Evolutionary conservation across 1,284 basidiomycete species (phyloP).

Genomic region (Fistulinella cinereoalba): DNA sequence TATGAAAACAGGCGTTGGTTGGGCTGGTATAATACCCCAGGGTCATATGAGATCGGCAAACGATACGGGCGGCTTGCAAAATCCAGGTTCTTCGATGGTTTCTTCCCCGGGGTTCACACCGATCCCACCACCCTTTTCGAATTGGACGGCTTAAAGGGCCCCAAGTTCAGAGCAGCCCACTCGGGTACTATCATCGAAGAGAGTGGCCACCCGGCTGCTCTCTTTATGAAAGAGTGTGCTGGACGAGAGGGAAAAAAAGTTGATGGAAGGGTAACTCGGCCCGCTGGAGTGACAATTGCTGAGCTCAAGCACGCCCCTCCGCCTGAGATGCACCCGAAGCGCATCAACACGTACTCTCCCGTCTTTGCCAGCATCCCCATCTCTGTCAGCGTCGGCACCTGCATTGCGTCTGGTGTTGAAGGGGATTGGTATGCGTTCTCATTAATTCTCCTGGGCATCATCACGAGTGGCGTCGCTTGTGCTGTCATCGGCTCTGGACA

Average conservation of each 20-base stretch:
- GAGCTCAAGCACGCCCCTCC: constrained; percentile 12
- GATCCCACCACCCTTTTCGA: constrained; percentile 17
- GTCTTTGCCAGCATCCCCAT: constrained; percentile 19
- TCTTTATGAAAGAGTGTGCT: constrained; percentile 14
- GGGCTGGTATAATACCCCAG: constrained; percentile 32
- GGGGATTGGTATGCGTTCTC: constrained; percentile 24
- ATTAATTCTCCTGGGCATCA: constrained; percentile 26
- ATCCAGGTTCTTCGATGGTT: constrained; percentile 3
- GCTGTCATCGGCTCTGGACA: constrained; percentile 20
- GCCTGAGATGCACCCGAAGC: constrained; percentile 1
- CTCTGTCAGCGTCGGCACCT: constrained; percentile 14
- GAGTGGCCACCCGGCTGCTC: constrained; percentile 15
- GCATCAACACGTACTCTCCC: not conserved
- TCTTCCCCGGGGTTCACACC: constrained; percentile 8
- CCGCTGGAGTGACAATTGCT: constrained; percentile 15
- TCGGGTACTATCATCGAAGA: constrained; percentile 21
- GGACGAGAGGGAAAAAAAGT: constrained; percentile 6
- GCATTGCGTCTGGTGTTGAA: constrained; percentile 9
- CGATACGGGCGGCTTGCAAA: constrained; percentile 15
- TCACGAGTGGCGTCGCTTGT: constrained; percentile 25
- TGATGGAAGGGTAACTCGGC: constrained; percentile 1
- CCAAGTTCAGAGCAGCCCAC: constrained; percentile 16
- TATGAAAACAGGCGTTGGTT: constrained; percentile 21
- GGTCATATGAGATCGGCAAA: constrained; percentile 20
- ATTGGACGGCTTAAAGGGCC: constrained; percentile 14